Percentiles rank a stretch among this genome's conserved stretches.
Conservation (phyloP, 2,329 filamentous ascomycete species). For the Alternaria ethzedia region DNA sequence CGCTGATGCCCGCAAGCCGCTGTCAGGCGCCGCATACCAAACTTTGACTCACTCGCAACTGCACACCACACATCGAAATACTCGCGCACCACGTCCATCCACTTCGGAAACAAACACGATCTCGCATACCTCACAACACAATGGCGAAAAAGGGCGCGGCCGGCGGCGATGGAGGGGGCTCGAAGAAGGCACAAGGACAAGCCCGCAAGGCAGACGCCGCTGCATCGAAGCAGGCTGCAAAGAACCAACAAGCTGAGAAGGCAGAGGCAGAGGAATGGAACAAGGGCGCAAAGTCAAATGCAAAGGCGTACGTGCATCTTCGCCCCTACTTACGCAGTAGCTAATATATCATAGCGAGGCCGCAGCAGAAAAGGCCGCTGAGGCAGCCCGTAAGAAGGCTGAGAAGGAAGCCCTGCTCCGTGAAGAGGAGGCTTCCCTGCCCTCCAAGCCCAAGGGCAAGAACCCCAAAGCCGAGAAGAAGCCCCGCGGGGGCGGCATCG, state of each 20-base stretch:
- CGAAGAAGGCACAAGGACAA: conserved; percentile 88
- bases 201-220: conserved; percentile 91
- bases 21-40: conserved; percentile 13
- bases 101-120: neutral
- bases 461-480: conserved; percentile 68
- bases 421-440: conserved; percentile 78
- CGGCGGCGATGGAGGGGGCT: conserved; percentile 71
- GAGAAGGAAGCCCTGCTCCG: conserved; percentile 83
- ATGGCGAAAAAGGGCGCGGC: conserved; percentile 60
- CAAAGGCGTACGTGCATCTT: conserved; percentile 75
- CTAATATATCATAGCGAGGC: conserved; percentile 67
- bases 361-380: conserved; percentile 82
- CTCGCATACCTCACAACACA: neutral
- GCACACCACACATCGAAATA: neutral
- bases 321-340: neutral
- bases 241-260: conserved; percentile 69
- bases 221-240: conserved; percentile 76
- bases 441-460: conserved; percentile 68
- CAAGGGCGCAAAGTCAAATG: conserved; percentile 81
- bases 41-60: conserved; percentile 20
- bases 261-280: conserved; percentile 79
- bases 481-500: conserved; percentile 65
- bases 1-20: conserved; percentile 15
- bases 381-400: conserved; percentile 85
- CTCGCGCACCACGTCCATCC: neutral